Evolutionary conservation across 208 protist species (phyloP).

Genomic region (Leishmania lainsoni): DNA sequence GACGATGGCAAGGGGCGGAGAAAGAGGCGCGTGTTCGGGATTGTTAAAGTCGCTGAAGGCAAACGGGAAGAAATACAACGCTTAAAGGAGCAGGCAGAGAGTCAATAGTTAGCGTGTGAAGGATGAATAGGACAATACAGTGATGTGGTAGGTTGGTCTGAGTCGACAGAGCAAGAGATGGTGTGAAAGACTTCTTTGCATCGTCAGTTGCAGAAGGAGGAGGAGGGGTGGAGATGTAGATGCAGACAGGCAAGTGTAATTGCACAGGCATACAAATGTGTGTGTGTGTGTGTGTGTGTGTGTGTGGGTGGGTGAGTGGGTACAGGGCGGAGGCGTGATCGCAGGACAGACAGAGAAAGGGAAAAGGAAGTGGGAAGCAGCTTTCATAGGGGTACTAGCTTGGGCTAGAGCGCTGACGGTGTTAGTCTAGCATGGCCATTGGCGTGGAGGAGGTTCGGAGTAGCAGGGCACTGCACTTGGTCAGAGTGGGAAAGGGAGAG

Average conservation of each 20-base stretch:
- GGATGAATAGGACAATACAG: too few species aligned
- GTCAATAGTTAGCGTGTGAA: neutral
- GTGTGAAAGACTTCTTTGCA: neutral
- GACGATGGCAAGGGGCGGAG: too few species aligned
- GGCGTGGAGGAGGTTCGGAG: neutral
- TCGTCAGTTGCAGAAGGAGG: neutral
- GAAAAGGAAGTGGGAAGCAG: neutral
- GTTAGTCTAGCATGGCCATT: neutral
- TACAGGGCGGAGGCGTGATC: neutral
- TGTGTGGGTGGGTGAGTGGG: too few species aligned
- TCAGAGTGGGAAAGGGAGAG: neutral
- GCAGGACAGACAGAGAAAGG: neutral
- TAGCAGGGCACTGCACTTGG: neutral
- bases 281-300: neutral
- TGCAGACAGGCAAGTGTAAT: neutral
- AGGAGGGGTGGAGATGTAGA: neutral
- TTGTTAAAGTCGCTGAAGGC: too few species aligned
- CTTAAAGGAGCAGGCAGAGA: neutral
- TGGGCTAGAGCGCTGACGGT: neutral
- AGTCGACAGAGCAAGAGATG: neutral
- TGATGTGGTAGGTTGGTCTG: neutral
- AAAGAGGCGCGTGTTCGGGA: too few species aligned
- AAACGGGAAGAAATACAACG: neutral
- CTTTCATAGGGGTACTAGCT: neutral
- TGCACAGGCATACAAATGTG: neutral